These are phyloP conservation scores for Graphilbum sp. DNA, from an alignment of 2,329 filamentous ascomycete genomes.

Conservation along the genomic window DNA sequence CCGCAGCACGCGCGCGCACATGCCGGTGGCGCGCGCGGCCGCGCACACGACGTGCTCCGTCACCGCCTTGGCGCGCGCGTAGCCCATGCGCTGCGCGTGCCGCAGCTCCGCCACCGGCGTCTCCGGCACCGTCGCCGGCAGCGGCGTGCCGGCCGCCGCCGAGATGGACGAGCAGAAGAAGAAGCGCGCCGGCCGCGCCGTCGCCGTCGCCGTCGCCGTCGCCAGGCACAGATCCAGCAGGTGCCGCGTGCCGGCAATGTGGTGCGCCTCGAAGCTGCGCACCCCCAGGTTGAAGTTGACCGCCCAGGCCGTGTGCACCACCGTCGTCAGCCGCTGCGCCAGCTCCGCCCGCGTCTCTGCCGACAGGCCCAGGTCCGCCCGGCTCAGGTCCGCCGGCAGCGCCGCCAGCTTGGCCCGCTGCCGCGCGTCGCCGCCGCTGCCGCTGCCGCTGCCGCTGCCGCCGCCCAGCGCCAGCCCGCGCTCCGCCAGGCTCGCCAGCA, in stretches of 20 bases:
- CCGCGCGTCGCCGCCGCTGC: no score
- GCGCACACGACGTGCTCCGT: slow-evolving; percentile 1
- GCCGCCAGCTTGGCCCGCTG: slow-evolving; percentile 21
- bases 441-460: no score
- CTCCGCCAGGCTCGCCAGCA: no score
- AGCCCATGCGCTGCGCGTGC: slow-evolving; percentile 34
- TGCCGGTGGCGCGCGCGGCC: no score
- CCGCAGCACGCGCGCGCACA: no score
- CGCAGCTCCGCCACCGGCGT: no score
- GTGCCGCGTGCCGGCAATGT: slow-evolving; percentile 28
- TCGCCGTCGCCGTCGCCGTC: slow-evolving; percentile 13
- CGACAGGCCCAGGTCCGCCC: slow-evolving; percentile 6
- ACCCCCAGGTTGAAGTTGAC: slow-evolving; percentile 38
- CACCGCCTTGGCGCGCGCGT: slow-evolving; percentile 19
- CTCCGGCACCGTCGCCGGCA: slow-evolving; percentile 17
- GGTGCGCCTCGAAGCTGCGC: slow-evolving; percentile 29
- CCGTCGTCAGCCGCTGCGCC: slow-evolving; percentile 14
- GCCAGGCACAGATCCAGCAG: slow-evolving; percentile 24
- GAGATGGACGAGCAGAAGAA: slow-evolving; percentile 29
- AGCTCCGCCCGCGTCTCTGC: slow-evolving; percentile 13
- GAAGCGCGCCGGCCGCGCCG: slow-evolving; percentile 24
- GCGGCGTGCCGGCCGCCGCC: slow-evolving; percentile 21
- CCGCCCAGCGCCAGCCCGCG: no score
- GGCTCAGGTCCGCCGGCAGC: slow-evolving; percentile 23
- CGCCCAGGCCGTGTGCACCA: slow-evolving; percentile 35